Evolutionary conservation across 306 rosid genomes (phyloP), one percentile per base, ranked within the genome.

Genomic region (Lathyrus oleraceus): DNA sequence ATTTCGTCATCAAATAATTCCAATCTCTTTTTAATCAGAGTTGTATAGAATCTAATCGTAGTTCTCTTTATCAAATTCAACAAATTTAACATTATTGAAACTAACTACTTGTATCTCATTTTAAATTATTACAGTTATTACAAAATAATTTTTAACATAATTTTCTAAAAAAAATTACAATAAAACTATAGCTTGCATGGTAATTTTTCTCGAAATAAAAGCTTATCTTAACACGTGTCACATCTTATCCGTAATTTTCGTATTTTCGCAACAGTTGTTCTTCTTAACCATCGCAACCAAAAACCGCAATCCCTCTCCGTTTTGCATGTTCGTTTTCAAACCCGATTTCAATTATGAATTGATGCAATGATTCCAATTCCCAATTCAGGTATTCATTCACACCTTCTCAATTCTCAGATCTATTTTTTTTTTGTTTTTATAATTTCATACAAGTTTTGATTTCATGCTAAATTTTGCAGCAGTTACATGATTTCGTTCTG

Each of bases 361-460:
- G n/a, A 27, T 4, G 32, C 39, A 35, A 35, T 51, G 5, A 9
- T 27, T 13, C 25, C 28, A 20, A 19, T 11, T 53, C 60, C 21
- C 32, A 3, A 57, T 57, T 57, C 63, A 57, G 40, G 63, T 57
- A 57, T 57, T 12, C 63, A 27, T 11, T 12, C n/a, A n/a, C n/a
- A n/a, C n/a, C n/a, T 57, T 57, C 16, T 27, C 38, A 14, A 6
- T 57, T 57, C 16, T 13, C 11, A 57, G 39, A 57, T 28, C 63
- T 10, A 27, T 57, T 57, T 56, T 25, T 1, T 27, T 57, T 17
- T 56, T 25, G 2, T 27, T 57, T 17, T 2, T 27, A 13, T 1
- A 27, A 27, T 57, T 57, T 27, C 62, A 57, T n/a, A 52, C 12
- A 57, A 0, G 7, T 7, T 13, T 10, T 57, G 38, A 57, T 27